Evolutionary conservation across 2,329 filamentous ascomycete species (phyloP), one percentile per base, ranked within the genome.

Genomic region (Phymatotrichopsis omnivora): DNA sequence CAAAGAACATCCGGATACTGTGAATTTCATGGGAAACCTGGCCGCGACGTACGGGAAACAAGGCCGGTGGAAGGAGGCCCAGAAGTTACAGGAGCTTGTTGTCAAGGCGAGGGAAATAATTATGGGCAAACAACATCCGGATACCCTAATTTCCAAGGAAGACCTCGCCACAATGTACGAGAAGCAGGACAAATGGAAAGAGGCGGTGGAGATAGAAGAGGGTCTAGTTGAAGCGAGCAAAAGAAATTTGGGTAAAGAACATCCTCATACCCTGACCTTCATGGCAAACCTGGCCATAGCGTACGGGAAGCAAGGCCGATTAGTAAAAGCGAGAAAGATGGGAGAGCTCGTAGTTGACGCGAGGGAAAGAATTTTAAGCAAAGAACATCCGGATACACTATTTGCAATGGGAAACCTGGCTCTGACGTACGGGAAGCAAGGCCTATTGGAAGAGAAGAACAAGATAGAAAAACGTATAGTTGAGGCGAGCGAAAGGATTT

Each of bases 311-410:
- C n/a, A n/a, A n/a, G n/a, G n/a, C n/a, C n/a, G n/a, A n/a, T 38
- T 27, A 6, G 20, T 23, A 35, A 35, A 19, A 10, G 24, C 32
- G 32, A 35, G 17, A 10, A 23, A 28, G 22, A 20, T 25, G 5
- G 35, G n/a, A 17, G 3, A n/a, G 27, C 8, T 19, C 19, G 7
- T 44, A 12, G 31, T 28, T 17, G 12, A 32, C 19, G 22, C 22
- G n/a, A 36, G 24, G 12, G 38, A 36, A 22, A 37, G 19, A 17
- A 35, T 45, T 11, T 48, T 54, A 8, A 43, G 51, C 5, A 22
- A 24, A 1, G 51, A 55, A 24, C 51, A 55, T 28, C 53, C 47
- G 30, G 39, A 54, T 24, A 49, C 51, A 5, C 28, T 55, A 28
- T 4, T 4, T 17, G 37, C 29, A 12, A 37, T 52, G 30, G 35